phyloP scores from a whole-genome alignment of 495 filamentous ascomycete species.

The Chaetomium cochliodes region DNA sequence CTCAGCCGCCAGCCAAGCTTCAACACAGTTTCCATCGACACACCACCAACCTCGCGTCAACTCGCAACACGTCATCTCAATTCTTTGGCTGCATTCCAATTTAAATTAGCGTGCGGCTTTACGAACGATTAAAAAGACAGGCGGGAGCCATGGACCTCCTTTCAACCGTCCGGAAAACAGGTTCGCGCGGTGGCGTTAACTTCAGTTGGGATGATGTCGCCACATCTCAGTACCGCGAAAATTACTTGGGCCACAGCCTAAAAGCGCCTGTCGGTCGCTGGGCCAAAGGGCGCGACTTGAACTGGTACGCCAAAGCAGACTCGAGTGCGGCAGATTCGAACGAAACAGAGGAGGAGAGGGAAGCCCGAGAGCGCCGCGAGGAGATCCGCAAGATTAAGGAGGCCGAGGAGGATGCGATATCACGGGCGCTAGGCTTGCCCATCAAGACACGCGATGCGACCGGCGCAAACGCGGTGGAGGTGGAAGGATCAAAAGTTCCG shows the following conservation, averaged over 20 bases:
- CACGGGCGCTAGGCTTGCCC: constrained; percentile 75
- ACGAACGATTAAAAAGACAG: background rate
- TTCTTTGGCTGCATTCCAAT: background rate
- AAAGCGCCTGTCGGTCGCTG: constrained; percentile 96
- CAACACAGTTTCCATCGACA: background rate
- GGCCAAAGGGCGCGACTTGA: constrained; percentile 84
- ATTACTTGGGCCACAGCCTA: constrained; percentile 93
- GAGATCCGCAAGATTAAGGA: constrained; percentile 83
- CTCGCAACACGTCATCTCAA: background rate
- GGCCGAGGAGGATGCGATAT: constrained; percentile 87
- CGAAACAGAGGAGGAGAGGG: constrained; percentile 61
- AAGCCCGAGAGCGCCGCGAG: constrained; percentile 66
- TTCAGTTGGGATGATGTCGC: constrained; percentile 98
- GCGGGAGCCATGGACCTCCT: constrained; percentile 77
- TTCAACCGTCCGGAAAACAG: constrained; percentile 86
- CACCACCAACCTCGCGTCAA: background rate
- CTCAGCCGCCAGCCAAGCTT: background rate
- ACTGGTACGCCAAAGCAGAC: constrained; percentile 82
- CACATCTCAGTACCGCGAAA: constrained; percentile 82
- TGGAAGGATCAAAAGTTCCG: constrained; percentile 32
- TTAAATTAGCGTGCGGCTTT: background rate
- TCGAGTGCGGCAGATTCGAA: constrained; percentile 42
- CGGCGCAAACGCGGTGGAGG: constrained; percentile 51
- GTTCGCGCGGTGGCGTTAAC: constrained; percentile 88
- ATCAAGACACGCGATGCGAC: constrained; percentile 52